These are phyloP conservation scores for Quercus robur DNA, from an alignment of 306 rosid genomes.

Conservation along the genomic window DNA sequence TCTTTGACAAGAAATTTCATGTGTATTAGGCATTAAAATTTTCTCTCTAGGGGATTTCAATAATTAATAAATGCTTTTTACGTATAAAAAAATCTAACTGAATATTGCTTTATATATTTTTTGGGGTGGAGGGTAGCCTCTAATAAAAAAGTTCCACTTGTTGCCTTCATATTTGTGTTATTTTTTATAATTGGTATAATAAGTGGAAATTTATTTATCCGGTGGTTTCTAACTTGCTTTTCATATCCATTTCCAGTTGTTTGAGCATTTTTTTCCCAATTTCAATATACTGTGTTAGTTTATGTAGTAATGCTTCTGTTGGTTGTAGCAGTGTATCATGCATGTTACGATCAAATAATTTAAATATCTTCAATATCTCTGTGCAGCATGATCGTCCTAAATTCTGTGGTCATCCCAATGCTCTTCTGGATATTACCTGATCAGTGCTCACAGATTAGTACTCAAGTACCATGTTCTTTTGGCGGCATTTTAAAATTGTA, in stretches of 20 bases:
- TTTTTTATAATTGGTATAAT: neutral
- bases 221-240: neutral
- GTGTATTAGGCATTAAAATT: neutral
- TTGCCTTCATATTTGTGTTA: too few relatives aligned
- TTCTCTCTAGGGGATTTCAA: neutral
- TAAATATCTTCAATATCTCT: constrained; percentile 22
- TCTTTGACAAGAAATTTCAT: neutral
- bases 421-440: constrained; percentile 80
- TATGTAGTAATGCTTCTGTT: neutral
- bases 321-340: neutral
- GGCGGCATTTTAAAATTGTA: constrained; percentile 52
- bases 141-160: too few relatives aligned
- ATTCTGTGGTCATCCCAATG: constrained; percentile 64
- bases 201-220: neutral
- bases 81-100: too few relatives aligned
- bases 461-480: constrained; percentile 46
- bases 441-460: constrained; percentile 39
- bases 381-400: constrained; percentile 71
- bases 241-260: neutral
- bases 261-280: neutral
- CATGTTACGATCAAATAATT: neutral
- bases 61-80: too few relatives aligned
- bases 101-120: too few relatives aligned
- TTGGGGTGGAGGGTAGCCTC: too few relatives aligned
- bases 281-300: neutral